Evolutionary conservation across 495 filamentous ascomycete species (phyloP).

Genomic region (Mytilinidion resinicola): DNA sequence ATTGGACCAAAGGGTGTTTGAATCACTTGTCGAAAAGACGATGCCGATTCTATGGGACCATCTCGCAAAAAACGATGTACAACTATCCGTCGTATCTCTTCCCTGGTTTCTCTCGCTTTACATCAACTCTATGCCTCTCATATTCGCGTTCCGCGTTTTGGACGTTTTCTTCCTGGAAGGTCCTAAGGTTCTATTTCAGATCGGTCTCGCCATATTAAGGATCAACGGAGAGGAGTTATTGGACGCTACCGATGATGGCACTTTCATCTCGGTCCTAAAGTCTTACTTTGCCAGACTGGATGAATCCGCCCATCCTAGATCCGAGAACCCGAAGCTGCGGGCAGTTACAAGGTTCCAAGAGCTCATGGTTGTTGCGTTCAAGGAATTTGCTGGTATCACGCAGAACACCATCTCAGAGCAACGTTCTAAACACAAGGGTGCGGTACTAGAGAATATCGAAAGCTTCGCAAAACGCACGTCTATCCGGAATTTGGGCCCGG

Average conservation of each 20-base stretch:
- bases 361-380: conserved; percentile 97
- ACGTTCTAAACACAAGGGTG: conserved; percentile 84
- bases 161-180: conserved; percentile 98
- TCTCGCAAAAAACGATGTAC: conserved; percentile 87
- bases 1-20: conserved; percentile 93
- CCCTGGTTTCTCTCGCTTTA: conserved; percentile 98
- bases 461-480: conserved; percentile 95
- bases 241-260: conserved; percentile 92
- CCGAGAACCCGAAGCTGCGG: conserved; percentile 84
- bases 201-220: conserved; percentile 90
- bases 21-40: conserved; percentile 92
- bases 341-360: conserved; percentile 95
- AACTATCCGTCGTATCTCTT: conserved; percentile 95
- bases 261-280: conserved; percentile 94
- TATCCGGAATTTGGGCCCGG: conserved; percentile 89
- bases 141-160: conserved; percentile 91
- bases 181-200: conserved; percentile 93
- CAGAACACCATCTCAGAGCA: conserved; percentile 85
- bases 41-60: conserved; percentile 99
- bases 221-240: conserved; percentile 96
- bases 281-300: conserved; percentile 88
- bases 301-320: conserved; percentile 91
- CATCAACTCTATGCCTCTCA: conserved; percentile 97
- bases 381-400: conserved; percentile 92
- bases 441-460: conserved; percentile 88